Evolutionary conservation across 345 rosid species (phyloP), one percentile per base, ranked within the genome.

Genomic region (Salix koriyanagi): DNA sequence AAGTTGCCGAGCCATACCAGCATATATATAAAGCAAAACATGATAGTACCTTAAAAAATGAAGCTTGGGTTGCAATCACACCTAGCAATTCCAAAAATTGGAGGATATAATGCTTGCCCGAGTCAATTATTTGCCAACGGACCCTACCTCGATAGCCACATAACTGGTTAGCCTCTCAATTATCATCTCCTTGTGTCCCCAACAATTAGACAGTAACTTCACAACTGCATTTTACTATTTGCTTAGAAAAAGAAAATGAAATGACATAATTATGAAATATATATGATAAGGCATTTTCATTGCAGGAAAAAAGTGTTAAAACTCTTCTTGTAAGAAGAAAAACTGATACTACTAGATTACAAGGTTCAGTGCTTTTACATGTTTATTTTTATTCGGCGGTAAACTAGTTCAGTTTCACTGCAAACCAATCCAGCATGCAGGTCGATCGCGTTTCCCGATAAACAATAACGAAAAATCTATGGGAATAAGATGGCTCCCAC

Each of bases 111-210:
- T 44, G 34, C 48, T 66, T 34, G 74, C 71, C 58, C 13, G 19
- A 62, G 67, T 62, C 75, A 72, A 76, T 83, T 52, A 75, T 72
- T 72, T 60, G 11, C 4, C 19, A 13, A 60, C 76, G 72, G 82
- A 61, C 79, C 79, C 82, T 73, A 69, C 82, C 37, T 58, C 71
- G 62, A 48, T 13, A 75, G 73, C 61, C 39, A 50, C 44, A 3
- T 36, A 65, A 66, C 67, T 75, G 21, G 65, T 61, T 74, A 65
- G 37, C 79, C 74, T 25, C 69, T 69, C 85, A 68, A 79, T 72
- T 71, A 77, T 79, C 76, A 16, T 30, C 75, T 28, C 75, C 36
- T 79, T 14, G 4, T 66, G 73, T 71, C 61, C 44, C 65, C 60
- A 71, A 44, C 76, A 69, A 65, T 75, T 68, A 21, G 67, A 69